Evolutionary conservation across 345 rosid genomes (phyloP), one percentile per base, ranked within the genome.

Genomic region (Erucastrum elatum): DNA sequence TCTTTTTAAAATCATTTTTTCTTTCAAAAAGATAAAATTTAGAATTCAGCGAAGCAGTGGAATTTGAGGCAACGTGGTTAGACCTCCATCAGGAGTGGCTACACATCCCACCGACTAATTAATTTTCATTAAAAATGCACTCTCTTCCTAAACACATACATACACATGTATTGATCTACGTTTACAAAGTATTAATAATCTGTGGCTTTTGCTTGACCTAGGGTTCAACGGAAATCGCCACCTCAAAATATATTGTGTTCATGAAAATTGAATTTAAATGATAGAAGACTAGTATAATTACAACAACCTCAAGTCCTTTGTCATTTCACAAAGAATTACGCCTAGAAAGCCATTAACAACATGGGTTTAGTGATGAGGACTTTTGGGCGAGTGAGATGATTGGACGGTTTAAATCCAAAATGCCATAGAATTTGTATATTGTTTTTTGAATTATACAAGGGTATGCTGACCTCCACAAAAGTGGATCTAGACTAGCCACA

Each of bases 31-130:
- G 5, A 68, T 60, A 61, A 68, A 68, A 31, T 33, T 44, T 13
- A 46, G 74, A 51, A 69, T 30, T 33, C 4, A 0, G 21, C 2
- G 70, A 61, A 62, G 70, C 53, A 62, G 70, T 62, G 44, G 80
- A 70, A 62, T 66, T 67, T 79, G 77, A 79, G 69, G 82, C 74
- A 67, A 79, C 82, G 82, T 79, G 77, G 82, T n/a, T 59, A 60
- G 67, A 72, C 77, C 64, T 79, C 82, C 58, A 66, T 61, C 77
- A 79, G 66, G 75, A 71, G 80, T 31, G 82, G 82, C 87, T 77
- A 82, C 85, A 76, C 78, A 82, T 82, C 82, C 83, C 78, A 79
- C 70, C 55, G 51, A 46, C 55, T 13, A 46, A 46, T 4, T 46
- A 46, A 13, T 4, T 12, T 44, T 13, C 15, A 41, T 41, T 41